Evolutionary conservation across 2,329 filamentous ascomycete genomes (phyloP), one percentile per base, ranked within the genome.

Genomic region (Pseudogymnoascus sp.): DNA sequence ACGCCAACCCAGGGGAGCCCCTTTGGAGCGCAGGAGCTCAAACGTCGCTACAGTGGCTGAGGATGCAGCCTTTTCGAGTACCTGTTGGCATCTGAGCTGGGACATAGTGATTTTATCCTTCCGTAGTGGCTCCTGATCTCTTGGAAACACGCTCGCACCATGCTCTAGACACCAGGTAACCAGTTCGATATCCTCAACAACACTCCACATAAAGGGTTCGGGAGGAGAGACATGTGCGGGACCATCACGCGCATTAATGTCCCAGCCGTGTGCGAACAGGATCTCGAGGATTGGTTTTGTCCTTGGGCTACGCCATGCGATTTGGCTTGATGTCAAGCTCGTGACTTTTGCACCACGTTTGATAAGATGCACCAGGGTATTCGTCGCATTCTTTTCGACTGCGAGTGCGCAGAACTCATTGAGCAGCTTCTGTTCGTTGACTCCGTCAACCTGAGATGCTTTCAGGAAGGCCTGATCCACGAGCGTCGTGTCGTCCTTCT

Each of bases 181-280:
- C 31, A 65, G 21, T 23, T 65, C 64, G 5, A 36, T 34, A 45
- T 65, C 45, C 5, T 10, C 4, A 1, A 64, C 16, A 36, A 65
- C 54, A 37, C 43, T 31, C 64, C 64, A 64, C 21, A 64, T 39
- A 13, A 65, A 64, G 11, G 64, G 54, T n/a, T 31, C 34, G 21
- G 19, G 4, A 10, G 10, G 13, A 5, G 16, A 7, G n/a, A 31
- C 6, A 7, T 10, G 8, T 28, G 11, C 6, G 5, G 13, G 16
- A 11, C n/a, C 6, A 23, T 48, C 21, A 13, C 54, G 64, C n/a
- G 11, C 54, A 39, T 65, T 61, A 28, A 65, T 64, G 34, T 65
- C 64, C 64, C 64, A 65, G 13, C 62, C 64, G 45, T 61, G n/a
- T 43, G 62, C 64, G 48, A 65, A n/a, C 10, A 65, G 62, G 51